Conservation (phyloP, 331 rosid species). For the Stylosanthes scabra region DNA sequence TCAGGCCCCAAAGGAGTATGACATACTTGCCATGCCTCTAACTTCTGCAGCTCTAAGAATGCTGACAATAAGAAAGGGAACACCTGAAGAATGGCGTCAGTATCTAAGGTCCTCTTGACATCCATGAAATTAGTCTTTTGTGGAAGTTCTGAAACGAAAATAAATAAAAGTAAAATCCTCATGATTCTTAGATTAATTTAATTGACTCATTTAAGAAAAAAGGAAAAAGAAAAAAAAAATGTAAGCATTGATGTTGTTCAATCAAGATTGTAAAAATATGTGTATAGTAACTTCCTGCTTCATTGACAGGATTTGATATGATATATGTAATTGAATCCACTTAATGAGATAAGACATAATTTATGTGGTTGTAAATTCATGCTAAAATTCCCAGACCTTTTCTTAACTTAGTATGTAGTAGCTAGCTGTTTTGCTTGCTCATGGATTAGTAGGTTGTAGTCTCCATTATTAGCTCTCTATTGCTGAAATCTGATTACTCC, state of each 20-base stretch:
- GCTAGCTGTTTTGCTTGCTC: constrained; percentile 14
- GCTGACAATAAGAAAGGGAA: constrained; percentile 75
- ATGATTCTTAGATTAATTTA: constrained; percentile 20
- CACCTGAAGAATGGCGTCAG: constrained; percentile 97
- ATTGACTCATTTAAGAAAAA: constrained; percentile 7
- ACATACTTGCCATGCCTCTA: constrained; percentile 89
- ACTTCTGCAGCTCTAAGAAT: constrained; percentile 78
- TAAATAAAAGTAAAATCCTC: background rate
- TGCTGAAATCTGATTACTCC: too few relatives aligned
- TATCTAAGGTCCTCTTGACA: constrained; percentile 65
- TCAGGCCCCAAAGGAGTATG: constrained; percentile 91
- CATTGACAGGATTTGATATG: too few relatives aligned
- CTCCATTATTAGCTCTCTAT: background rate
- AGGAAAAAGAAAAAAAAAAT: constrained; percentile 1
- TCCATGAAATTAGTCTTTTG: constrained; percentile 41
- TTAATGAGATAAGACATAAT: too few relatives aligned
- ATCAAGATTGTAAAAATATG: constrained; percentile 36
- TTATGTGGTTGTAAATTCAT: too few relatives aligned
- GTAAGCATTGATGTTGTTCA: constrained; percentile 25
- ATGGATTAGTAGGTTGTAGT: constrained; percentile 28
- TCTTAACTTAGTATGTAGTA: constrained; percentile 1
- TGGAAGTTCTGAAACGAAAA: constrained; percentile 24
- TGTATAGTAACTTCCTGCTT: constrained; percentile 35
- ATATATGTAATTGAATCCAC: too few relatives aligned
- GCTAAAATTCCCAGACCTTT: constrained; percentile 24